phyloP scores from a whole-genome alignment of 345 rosid genomes.

The Linum usitatissimum region DNA sequence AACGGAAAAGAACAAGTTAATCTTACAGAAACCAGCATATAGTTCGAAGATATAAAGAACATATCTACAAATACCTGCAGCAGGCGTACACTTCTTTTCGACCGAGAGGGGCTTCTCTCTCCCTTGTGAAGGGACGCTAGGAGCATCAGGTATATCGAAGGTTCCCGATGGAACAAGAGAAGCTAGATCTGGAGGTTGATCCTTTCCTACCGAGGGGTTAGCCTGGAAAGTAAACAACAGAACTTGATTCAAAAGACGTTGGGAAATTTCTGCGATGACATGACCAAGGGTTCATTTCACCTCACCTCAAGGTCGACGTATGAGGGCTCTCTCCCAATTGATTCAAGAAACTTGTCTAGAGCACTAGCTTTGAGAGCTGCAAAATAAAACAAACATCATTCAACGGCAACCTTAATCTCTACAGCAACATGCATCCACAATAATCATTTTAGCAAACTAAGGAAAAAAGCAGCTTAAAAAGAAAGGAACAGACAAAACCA shows the following conservation, averaged over 20 bases:
- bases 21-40: background rate
- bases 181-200: constrained; percentile 90
- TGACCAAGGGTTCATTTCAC: constrained; percentile 8
- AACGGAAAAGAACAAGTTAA: constrained; percentile 5
- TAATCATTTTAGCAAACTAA: background rate
- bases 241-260: background rate
- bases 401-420: background rate
- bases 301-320: constrained; percentile 76
- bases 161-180: constrained; percentile 58
- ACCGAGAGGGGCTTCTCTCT: constrained; percentile 20
- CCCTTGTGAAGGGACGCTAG: constrained; percentile 25
- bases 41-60: background rate
- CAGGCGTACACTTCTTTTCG: constrained; percentile 28
- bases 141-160: constrained; percentile 36
- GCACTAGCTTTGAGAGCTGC: constrained; percentile 49
- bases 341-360: constrained; percentile 71
- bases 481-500: background rate
- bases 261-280: constrained; percentile 7
- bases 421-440: background rate
- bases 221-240: constrained; percentile 38
- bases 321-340: constrained; percentile 50
- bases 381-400: background rate
- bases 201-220: constrained; percentile 75
- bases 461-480: background rate
- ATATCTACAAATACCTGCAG: constrained; percentile 27